phyloP scores from a whole-genome alignment of 257 asterid species.

The Solanum neorickii region DNA sequence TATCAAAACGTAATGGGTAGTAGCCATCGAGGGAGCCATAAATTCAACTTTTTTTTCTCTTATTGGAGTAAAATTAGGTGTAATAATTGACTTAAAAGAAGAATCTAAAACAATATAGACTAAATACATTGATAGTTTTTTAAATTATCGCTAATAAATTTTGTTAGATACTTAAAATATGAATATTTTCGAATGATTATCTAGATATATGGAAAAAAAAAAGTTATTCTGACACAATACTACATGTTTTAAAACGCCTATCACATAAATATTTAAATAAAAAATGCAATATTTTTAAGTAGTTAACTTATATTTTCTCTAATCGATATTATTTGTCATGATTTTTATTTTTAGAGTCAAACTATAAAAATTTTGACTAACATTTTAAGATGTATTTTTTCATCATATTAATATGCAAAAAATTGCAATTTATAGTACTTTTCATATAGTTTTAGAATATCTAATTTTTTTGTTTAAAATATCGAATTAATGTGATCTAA shows the following conservation, averaged over 20 bases:
- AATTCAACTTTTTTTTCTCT: not conserved
- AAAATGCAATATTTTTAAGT: not conserved
- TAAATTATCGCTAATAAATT: not conserved
- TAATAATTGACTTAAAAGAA: not conserved
- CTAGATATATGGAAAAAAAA: not conserved
- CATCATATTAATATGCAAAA: no score
- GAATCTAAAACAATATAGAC: not conserved
- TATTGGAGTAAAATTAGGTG: not conserved
- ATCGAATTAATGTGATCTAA: no score
- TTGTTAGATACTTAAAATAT: not conserved
- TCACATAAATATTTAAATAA: not conserved
- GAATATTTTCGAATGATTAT: not conserved
- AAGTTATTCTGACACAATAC: not conserved
- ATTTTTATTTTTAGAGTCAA: no score
- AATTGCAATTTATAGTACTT: no score
- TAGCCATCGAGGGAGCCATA: not conserved
- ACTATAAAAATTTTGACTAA: no score
- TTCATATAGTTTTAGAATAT: no score
- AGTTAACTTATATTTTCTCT: not conserved
- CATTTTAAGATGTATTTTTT: no score
- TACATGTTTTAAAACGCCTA: accelerated
- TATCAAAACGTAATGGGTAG: not conserved
- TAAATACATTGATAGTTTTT: not conserved
- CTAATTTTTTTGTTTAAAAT: no score
- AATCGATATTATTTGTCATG: no score